These are phyloP conservation scores for Cercospora beticola DNA, from an alignment of 2,329 filamentous ascomycete species.

Conservation along the genomic window DNA sequence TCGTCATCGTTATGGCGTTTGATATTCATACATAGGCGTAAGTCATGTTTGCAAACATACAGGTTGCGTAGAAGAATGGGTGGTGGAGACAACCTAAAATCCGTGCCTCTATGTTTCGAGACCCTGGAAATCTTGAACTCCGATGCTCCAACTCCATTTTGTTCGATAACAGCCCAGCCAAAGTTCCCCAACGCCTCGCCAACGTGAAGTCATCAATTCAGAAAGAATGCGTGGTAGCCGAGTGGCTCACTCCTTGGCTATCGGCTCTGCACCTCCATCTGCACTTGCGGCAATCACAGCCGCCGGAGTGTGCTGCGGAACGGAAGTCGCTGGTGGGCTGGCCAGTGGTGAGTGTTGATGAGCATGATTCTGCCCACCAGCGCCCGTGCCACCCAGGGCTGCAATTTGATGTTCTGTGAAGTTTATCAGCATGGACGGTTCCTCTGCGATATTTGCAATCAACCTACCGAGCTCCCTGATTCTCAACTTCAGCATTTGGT, in stretches of 20 bases:
- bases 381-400: conserved; percentile 12
- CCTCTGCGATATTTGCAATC: neutral
- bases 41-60: neutral
- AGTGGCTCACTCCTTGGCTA: neutral
- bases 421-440: neutral
- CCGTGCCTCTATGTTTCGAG: neutral
- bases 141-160: neutral
- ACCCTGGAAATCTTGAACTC: neutral
- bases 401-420: conserved; percentile 20
- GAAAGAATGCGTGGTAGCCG: neutral
- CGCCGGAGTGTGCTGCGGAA: neutral
- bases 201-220: neutral
- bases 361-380: neutral
- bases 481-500: conserved; percentile 76
- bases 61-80: neutral
- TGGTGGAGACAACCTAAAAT: neutral
- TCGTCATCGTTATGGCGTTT: neutral
- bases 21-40: neutral
- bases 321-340: conserved; percentile 22
- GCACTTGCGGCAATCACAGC: neutral
- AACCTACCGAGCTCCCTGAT: conserved; percentile 62
- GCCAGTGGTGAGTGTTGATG: conserved; percentile 24
- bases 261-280: neutral
- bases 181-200: neutral
- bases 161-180: neutral